A percentile compares a stretch with the other conserved stretches of the same genome.
phyloP scores from a whole-genome alignment of 345 rosid species.

The Bretschneidera sinensis region DNA sequence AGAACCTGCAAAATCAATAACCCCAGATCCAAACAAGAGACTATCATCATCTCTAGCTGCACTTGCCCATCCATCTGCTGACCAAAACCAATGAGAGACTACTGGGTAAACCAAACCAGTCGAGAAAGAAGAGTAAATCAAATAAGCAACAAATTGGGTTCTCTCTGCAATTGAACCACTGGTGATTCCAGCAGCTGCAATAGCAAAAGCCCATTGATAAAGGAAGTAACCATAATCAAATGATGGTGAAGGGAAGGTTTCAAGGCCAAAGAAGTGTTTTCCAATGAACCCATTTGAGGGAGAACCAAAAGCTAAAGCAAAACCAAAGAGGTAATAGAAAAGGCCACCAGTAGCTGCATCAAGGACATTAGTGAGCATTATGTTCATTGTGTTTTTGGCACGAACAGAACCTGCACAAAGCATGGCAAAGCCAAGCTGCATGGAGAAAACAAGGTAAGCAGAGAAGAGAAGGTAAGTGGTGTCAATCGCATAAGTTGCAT shows the following conservation, averaged over 20 bases:
- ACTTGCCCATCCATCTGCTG: slow-evolving; percentile 69
- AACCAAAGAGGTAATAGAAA: slow-evolving; percentile 29
- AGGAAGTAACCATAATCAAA: slow-evolving; percentile 53
- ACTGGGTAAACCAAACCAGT: slow-evolving; percentile 62
- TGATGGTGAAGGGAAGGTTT: slow-evolving; percentile 14
- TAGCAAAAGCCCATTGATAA: slow-evolving; percentile 67
- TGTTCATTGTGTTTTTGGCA: slow-evolving; percentile 36
- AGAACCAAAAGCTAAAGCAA: slow-evolving; percentile 24
- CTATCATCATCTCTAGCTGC: slow-evolving; percentile 16
- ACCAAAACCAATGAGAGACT: slow-evolving; percentile 69
- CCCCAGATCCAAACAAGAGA: slow-evolving; percentile 27
- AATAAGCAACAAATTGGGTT: slow-evolving; percentile 64
- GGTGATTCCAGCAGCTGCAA: slow-evolving; percentile 45
- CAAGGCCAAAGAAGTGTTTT: slow-evolving; percentile 24
- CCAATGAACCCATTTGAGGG: slow-evolving; percentile 34
- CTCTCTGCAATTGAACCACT: slow-evolving; percentile 75
- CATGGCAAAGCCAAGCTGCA: slow-evolving; percentile 46
- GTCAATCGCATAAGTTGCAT: slow-evolving; percentile 37
- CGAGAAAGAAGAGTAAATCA: slow-evolving; percentile 55
- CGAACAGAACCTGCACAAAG: slow-evolving; percentile 45
- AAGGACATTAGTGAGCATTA: slow-evolving; percentile 38
- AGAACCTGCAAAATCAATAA: slow-evolving; percentile 42
- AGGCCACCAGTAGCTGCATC: slow-evolving; percentile 34
- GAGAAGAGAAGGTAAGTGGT: slow-evolving; percentile 43
- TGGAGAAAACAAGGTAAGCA: slow-evolving; percentile 36